Evolutionary conservation across 1,284 basidiomycete species (phyloP), one percentile per base, ranked within the genome.

Genomic region (Vanrija sp.): DNA sequence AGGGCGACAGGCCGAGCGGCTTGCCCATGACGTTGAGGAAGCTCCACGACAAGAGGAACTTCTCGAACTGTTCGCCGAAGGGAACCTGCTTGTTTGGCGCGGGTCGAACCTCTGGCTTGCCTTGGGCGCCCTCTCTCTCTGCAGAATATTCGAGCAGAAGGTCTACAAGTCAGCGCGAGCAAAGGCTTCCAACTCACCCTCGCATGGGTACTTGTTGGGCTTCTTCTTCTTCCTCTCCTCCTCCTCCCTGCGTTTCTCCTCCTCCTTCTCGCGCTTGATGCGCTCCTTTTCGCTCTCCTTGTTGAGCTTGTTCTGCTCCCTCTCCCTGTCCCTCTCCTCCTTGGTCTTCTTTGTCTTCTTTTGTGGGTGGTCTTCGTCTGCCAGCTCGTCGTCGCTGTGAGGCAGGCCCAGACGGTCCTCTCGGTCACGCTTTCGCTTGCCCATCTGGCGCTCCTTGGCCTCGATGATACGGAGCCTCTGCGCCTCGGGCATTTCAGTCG

Each of bases 21-120:
- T 88, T 86, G 89, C 92, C 90, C 75, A 92, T 91, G 51, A 92
- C 86, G 54, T 89, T 86, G 61, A 98, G 77, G 73, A 96, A 96
- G 72, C 89, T 92, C 90, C 93, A 98, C 18, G 84, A 79, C 82
- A 88, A 85, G 43, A 98, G 75, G 73, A 97, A 90, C 18, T 81
- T 78, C 69, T 96, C 93, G 61, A 96, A 94, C 7, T 83, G 78
- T 9, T 83, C 83, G 4, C 86, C 85, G 67, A 93, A 92, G 0
- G 91, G 90, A 45, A 97, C 76, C 18, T 75, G 69, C 75, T 79
- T 47, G 70, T 75, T 62, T 76, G 87, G 84, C 37, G 82, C 66
- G 18, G 94, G 94, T 59, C 87, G 80, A 14, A 70, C 64, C 64
- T 81, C 81, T 19, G 67, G 60, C 12, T 66, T 54, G 4, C 68